These are phyloP conservation scores for Pseudopithomyces maydicus DNA, from an alignment of 2,329 filamentous ascomycete species.

Conservation along the genomic window DNA sequence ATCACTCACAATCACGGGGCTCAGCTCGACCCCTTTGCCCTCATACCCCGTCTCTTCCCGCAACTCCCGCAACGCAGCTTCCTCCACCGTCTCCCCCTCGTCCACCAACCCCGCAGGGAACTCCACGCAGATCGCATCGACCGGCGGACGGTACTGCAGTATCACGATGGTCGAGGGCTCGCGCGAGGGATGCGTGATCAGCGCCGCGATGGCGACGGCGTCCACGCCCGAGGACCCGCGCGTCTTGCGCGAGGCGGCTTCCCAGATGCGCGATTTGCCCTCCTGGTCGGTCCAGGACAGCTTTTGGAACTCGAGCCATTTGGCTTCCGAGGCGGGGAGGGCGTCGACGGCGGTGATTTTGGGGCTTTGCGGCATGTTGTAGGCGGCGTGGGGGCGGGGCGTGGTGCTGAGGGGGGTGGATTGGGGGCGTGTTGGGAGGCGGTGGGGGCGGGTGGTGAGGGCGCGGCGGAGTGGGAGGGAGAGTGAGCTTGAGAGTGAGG, in stretches of 20 bases:
- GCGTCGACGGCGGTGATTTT: slow-evolving; percentile 49
- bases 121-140: slow-evolving; percentile 63
- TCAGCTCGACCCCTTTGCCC: slow-evolving; percentile 57
- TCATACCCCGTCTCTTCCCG: slow-evolving; percentile 68
- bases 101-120: slow-evolving; percentile 66
- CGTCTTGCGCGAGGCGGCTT: slow-evolving; percentile 57
- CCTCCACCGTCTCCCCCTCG: slow-evolving; percentile 59
- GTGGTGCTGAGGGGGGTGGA: slow-evolving; percentile 17
- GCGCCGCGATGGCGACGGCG: slow-evolving; percentile 63
- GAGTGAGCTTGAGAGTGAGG: too few species aligned
- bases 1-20: slow-evolving; percentile 70
- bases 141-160: slow-evolving; percentile 65
- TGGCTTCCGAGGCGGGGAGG: slow-evolving; percentile 57
- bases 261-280: slow-evolving; percentile 55
- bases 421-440: neutral
- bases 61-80: slow-evolving; percentile 63
- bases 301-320: slow-evolving; percentile 59
- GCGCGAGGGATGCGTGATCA: slow-evolving; percentile 54
- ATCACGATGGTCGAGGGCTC: slow-evolving; percentile 60
- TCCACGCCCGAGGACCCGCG: slow-evolving; percentile 62
- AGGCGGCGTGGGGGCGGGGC: slow-evolving; percentile 21
- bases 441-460: neutral
- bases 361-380: slow-evolving; percentile 39
- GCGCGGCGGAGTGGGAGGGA: slow-evolving; percentile 3
- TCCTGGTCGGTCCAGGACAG: slow-evolving; percentile 57